Conservation (phyloP, 2,329 filamentous ascomycete genomes). For the Colletotrichum liriopes region DNA sequence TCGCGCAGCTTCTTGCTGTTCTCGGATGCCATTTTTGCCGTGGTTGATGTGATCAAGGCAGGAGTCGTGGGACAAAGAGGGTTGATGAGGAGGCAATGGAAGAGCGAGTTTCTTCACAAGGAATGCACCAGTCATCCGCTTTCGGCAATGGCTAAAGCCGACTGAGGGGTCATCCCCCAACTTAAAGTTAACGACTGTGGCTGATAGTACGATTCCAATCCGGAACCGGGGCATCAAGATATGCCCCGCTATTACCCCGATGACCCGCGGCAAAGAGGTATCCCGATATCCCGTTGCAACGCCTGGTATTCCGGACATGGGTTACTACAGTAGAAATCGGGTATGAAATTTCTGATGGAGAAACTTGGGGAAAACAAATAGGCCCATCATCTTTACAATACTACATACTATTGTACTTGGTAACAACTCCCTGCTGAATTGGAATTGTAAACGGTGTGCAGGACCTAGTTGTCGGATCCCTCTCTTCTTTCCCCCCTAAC, state of each 20-base stretch:
- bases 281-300: neutral
- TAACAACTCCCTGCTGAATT: no score
- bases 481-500: no score
- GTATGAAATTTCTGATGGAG: no score
- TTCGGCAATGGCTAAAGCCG: neutral
- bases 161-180: neutral
- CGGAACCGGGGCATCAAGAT: neutral
- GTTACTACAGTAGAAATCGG: neutral
- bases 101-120: neutral
- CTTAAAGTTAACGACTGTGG: neutral
- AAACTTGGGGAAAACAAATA: no score
- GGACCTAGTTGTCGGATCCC: no score
- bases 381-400: no score
- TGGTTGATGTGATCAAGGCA: neutral
- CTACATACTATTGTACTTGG: no score
- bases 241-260: neutral
- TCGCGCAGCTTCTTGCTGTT: conserved; percentile 32
- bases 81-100: no score
- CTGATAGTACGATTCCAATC: neutral
- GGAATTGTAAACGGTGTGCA: no score
- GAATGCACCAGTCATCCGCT: neutral
- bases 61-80: neutral
- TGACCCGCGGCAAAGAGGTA: neutral
- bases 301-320: neutral
- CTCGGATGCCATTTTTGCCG: conserved; percentile 19